A percentile compares a stretch with the other conserved stretches of the same genome.
Evolutionary conservation across 305 asterid species (phyloP).

Genomic region (Fraxinus latifolia): DNA sequence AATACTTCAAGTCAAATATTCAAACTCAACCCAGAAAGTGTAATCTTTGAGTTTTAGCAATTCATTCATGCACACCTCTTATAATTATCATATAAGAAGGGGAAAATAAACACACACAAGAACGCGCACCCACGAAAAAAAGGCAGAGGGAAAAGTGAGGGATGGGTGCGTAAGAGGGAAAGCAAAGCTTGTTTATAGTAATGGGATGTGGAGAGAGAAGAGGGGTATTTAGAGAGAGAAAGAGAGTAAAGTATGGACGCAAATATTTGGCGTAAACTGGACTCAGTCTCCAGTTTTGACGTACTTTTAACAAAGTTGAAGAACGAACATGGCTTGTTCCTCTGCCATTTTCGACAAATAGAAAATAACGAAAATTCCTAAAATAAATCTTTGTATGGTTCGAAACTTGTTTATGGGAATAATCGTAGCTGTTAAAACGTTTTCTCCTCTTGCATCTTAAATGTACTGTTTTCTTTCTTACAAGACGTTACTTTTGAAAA

Average conservation of each 20-base stretch:
- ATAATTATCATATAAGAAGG: not conserved
- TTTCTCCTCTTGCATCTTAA: conserved; percentile 16
- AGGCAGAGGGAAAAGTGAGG: not conserved
- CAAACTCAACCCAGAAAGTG: not conserved
- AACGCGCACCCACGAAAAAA: conserved; percentile 9
- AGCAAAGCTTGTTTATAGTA: conserved; percentile 57
- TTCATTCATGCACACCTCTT: not conserved
- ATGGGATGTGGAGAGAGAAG: conserved; percentile 22
- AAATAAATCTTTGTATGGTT: not conserved
- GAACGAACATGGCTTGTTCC: conserved; percentile 20
- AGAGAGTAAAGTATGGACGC: conserved; percentile 28
- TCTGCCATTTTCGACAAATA: not conserved
- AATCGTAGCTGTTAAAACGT: not conserved
- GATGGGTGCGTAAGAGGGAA: conserved; percentile 34
- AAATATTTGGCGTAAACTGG: conserved; percentile 54
- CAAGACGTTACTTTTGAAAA: not conserved
- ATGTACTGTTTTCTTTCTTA: not conserved
- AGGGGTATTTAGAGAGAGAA: conserved; percentile 17
- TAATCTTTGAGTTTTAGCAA: not conserved
- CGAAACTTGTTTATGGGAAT: conserved; percentile 23
- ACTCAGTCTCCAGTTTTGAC: conserved; percentile 63
- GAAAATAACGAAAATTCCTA: not conserved
- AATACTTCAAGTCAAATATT: not conserved
- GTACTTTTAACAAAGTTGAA: conserved; percentile 26
- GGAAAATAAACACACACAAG: conserved; percentile 5